Evolutionary conservation across 2,329 filamentous ascomycete species (phyloP).

Genomic region (Hypoxylon sp.): DNA sequence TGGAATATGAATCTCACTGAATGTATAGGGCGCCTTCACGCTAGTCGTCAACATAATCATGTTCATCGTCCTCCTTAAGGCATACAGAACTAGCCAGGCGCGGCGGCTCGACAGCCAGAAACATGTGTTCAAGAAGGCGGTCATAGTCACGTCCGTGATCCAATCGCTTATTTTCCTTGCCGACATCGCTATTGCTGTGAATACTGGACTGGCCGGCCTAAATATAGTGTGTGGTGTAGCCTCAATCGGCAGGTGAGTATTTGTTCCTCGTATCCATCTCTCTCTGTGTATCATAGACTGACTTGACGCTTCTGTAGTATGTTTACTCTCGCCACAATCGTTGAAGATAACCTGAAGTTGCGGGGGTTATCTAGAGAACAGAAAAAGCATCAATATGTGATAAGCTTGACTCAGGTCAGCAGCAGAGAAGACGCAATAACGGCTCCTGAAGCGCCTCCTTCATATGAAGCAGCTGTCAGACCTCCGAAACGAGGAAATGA

Average conservation of each 20-base stretch:
- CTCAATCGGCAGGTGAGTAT: conserved; percentile 14
- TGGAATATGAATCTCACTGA: conserved; percentile 9
- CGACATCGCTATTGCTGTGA: conserved; percentile 25
- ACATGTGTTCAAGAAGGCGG: conserved; percentile 6
- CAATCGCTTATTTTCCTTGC: conserved; percentile 8
- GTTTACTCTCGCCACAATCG: conserved; percentile 15
- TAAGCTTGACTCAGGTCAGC: conserved; percentile 10
- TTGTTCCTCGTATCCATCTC: neutral
- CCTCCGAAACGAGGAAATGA: conserved; percentile 1
- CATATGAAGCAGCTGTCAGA: conserved; percentile 20
- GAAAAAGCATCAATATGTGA: conserved; percentile 17
- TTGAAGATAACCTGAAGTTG: conserved; percentile 16
- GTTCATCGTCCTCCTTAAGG: conserved; percentile 12
- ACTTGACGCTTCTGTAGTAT: conserved; percentile 5
- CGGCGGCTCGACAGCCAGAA: conserved; percentile 1
- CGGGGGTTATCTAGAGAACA: conserved; percentile 8
- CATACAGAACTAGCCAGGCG: neutral
- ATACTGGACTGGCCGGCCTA: conserved; percentile 5
- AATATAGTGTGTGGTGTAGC: conserved; percentile 9
- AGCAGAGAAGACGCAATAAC: conserved; percentile 7
- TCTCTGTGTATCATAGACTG: neutral
- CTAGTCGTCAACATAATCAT: conserved; percentile 16
- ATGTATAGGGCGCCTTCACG: conserved; percentile 17
- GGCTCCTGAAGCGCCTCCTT: conserved; percentile 13
- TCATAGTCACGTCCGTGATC: conserved; percentile 12